Percentiles rank a stretch among this genome's conserved stretches.
Conservation (phyloP, 371 early-diverging fungal genomes). For the Pancytospora philotis region DNA sequence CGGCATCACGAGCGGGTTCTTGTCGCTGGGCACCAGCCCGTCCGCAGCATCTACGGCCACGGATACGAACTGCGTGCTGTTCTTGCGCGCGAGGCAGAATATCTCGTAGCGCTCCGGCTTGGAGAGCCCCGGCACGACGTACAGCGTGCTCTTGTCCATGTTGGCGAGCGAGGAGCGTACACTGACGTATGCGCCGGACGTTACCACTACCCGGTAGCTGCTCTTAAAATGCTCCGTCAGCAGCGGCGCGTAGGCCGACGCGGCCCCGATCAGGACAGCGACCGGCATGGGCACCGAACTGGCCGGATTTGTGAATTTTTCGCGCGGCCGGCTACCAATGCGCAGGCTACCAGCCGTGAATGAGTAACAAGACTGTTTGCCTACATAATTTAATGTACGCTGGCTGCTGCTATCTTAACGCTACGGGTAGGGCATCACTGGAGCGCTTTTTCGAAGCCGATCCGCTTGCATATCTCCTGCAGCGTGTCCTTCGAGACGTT, state of each 20-base stretch:
- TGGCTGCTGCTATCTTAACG: too few relatives aligned
- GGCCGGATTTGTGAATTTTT: too few relatives aligned
- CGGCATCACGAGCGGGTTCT: constrained; percentile 18
- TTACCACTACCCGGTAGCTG: constrained; percentile 17
- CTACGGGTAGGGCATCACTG: too few relatives aligned
- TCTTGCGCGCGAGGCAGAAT: constrained; percentile 32
- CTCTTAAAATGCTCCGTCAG: not conserved
- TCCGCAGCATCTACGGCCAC: not conserved
- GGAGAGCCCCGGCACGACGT: constrained; percentile 29
- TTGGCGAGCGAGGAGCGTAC: constrained; percentile 26
- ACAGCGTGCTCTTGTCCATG: constrained; percentile 11
- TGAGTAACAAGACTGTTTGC: too few relatives aligned
- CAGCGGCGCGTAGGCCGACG: constrained; percentile 11
- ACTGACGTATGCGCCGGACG: constrained; percentile 8
- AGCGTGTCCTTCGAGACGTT: constrained; percentile 15
- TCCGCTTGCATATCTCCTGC: constrained; percentile 18
- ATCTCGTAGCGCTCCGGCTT: constrained; percentile 46
- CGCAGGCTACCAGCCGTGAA: too few relatives aligned
- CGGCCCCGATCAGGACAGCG: constrained; percentile 25
- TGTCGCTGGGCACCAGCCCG: constrained; percentile 29
- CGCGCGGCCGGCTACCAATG: too few relatives aligned
- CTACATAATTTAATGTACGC: too few relatives aligned
- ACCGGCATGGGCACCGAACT: constrained; percentile 31
- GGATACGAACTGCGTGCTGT: constrained; percentile 26
- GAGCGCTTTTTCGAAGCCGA: constrained; percentile 31